Base-by-base conservation (phyloP, 2,329 filamentous ascomycete genomes). In the Zarea fungicola region DNA sequence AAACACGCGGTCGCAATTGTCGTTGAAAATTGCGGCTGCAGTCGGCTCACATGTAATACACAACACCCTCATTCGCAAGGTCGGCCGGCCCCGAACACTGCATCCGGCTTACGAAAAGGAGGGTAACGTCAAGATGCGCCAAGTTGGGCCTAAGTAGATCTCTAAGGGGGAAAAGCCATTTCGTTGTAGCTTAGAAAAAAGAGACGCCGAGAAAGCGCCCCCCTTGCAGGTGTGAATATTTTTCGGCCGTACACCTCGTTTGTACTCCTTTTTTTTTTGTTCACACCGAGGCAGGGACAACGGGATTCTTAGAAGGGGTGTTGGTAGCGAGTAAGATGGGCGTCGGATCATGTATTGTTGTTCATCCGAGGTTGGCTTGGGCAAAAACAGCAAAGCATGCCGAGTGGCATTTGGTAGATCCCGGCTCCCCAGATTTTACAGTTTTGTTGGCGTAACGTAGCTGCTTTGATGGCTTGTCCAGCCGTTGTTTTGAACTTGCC, bases 181-280 rank as follows among this genome's bases (percentile, higher is more conserved):
- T n/a, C n/a, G n/a, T n/a, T n/a, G n/a, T n/a, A 31, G 16, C 40
- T 28, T 31, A n/a, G 25, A 6, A 14, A 18, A 40, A 40, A 39
- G 43, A 47, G 43, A 25, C 35, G 35, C 43, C 35, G 35, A 46
- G 16, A 25, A 31, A 46, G 25, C 25, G 34, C 25, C n/a, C n/a
- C n/a, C 43, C 25, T 23, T 18, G 10, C 13, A 29, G 14, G 34
- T 11, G 8, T 39, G 34, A 25, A 26, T 26, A 23, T 32, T 19
- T 29, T 23, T 9, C 19, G 32, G 23, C n/a, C n/a, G n/a, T n/a
- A 28, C 10, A 13, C 32, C n/a, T 34, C n/a, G 26, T 32, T 43
- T 14, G 19, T 11, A 18, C 40, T 42, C 13, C 13, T 22, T 2
- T 4, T 16, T 23, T 13, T 34, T 7, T 21, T 26, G 14, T 4